phyloP scores from a whole-genome alignment of 164 flowering plant genomes.

The Macadamia tetraphylla region DNA sequence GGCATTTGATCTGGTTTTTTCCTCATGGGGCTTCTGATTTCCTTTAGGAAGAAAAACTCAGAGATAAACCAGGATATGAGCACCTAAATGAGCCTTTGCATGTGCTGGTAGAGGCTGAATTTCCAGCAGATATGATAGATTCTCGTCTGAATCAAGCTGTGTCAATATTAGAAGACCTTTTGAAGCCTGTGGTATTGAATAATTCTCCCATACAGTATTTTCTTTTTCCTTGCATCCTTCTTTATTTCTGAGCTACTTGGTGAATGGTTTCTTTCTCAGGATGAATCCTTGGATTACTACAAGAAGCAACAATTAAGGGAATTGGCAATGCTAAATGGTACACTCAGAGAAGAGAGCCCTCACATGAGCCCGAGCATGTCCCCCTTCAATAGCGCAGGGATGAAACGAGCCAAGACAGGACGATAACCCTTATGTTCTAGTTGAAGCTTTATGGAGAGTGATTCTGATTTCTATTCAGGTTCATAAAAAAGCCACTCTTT shows the following conservation, averaged over 20 bases:
- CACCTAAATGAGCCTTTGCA: conserved; percentile 84
- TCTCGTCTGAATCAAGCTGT: conserved; percentile 65
- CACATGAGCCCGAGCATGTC: conserved; percentile 63
- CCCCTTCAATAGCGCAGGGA: conserved; percentile 85
- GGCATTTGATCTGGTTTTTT: neutral
- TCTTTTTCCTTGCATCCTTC: neutral
- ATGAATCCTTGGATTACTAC: conserved; percentile 79
- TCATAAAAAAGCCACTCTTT: neutral
- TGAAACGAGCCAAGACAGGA: conserved; percentile 94
- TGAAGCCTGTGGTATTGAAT: conserved; percentile 72
- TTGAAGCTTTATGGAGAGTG: conserved; percentile 5
- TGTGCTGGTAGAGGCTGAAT: conserved; percentile 74
- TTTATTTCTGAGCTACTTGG: neutral
- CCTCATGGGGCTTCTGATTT: neutral
- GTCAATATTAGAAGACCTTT: conserved; percentile 50
- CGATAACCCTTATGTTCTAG: conserved; percentile 26
- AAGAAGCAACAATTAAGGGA: conserved; percentile 94
- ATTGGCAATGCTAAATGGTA: conserved; percentile 88
- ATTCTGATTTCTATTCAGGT: neutral
- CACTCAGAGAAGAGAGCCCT: conserved; percentile 85
- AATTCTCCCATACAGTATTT: neutral
- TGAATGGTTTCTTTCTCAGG: conserved; percentile 35
- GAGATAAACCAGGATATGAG: conserved; percentile 82
- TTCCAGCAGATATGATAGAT: conserved; percentile 61
- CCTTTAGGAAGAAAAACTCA: conserved; percentile 67